A percentile compares a stretch with the other conserved stretches of the same genome.
Evolutionary conservation across 192 early-diverging fungal species (phyloP).

Genomic region (Gryganskiella cystojenkinii): DNA sequence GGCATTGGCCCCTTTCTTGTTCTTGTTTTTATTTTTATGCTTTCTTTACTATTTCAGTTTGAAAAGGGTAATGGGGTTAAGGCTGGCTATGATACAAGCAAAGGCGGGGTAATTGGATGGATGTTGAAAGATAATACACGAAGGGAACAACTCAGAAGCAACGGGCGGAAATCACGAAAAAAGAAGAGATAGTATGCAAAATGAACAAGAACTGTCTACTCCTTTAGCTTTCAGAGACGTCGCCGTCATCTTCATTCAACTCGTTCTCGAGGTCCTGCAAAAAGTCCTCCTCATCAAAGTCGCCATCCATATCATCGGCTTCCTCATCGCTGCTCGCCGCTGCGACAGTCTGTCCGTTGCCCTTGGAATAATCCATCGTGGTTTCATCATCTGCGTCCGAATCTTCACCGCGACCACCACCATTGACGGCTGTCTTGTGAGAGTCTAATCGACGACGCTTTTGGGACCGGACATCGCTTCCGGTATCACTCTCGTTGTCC

Average conservation of each 20-base stretch:
- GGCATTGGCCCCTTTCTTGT: too few species aligned
- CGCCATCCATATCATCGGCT: conserved; percentile 37
- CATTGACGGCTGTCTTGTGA: conserved; percentile 8
- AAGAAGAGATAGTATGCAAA: too few species aligned
- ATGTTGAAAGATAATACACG: too few species aligned
- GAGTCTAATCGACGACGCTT: conserved; percentile 47
- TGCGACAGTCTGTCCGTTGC: conserved; percentile 4
- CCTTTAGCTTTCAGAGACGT: not conserved
- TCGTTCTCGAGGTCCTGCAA: not conserved
- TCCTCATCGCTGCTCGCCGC: conserved; percentile 7
- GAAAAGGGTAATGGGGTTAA: too few species aligned
- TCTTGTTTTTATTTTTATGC: too few species aligned
- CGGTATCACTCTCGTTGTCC: conserved; percentile 5
- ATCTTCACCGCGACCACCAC: conserved; percentile 51
- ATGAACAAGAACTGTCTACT: not conserved
- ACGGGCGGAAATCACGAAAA: too few species aligned
- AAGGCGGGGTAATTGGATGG: not conserved
- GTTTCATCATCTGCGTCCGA: conserved; percentile 47
- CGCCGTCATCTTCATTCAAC: not conserved
- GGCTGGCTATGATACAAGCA: not conserved
- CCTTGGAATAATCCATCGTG: conserved; percentile 28
- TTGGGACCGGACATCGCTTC: not conserved
- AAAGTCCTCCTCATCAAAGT: conserved; percentile 6
- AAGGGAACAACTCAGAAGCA: too few species aligned
- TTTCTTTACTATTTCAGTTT: too few species aligned